Percentiles rank a stretch among this genome's conserved stretches.
phyloP scores from a whole-genome alignment of 2,329 filamentous ascomycete species.

The Coniochaeta sp. region DNA sequence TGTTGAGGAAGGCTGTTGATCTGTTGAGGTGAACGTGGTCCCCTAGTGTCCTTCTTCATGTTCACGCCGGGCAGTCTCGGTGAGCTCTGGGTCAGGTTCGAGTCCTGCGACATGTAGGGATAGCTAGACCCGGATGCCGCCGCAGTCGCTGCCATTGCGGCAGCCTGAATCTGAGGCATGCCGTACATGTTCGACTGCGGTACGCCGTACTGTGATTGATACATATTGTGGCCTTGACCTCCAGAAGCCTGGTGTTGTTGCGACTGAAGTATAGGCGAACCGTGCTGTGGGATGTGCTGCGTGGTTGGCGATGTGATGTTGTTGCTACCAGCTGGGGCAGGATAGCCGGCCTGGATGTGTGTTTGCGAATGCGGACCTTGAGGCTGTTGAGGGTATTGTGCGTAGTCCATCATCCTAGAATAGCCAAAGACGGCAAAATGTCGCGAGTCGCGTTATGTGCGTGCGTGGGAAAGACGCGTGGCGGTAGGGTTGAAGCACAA shows the following conservation, averaged over 20 bases:
- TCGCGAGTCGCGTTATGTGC: neutral
- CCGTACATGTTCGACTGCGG: conserved; percentile 72
- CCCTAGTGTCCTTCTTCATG: conserved; percentile 62
- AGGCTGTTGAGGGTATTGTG: conserved; percentile 63
- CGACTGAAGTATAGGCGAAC: conserved; percentile 72
- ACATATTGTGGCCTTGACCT: conserved; percentile 67
- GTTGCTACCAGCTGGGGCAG: conserved; percentile 46
- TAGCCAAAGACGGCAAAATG: conserved; percentile 7
- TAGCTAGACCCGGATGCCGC: conserved; percentile 79
- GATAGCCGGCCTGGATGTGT: conserved; percentile 54
- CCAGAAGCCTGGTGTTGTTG: conserved; percentile 64
- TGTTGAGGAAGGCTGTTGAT: conserved; percentile 55
- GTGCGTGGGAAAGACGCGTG: neutral
- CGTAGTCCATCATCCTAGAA: conserved; percentile 63
- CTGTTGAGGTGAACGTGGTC: conserved; percentile 69
- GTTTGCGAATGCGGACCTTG: conserved; percentile 56
- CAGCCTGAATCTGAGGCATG: conserved; percentile 77
- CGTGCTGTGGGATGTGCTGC: conserved; percentile 59
- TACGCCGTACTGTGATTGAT: conserved; percentile 71
- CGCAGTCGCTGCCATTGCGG: conserved; percentile 86
- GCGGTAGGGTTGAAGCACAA: neutral
- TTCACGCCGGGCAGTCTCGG: conserved; percentile 64
- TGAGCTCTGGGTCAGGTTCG: conserved; percentile 62
- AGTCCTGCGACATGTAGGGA: conserved; percentile 66
- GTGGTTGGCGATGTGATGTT: conserved; percentile 69